A percentile compares a stretch with the other conserved stretches of the same genome.
These are phyloP conservation scores for Biscogniauxia marginata DNA, from an alignment of 2,329 filamentous ascomycete species.

Conservation along the genomic window DNA sequence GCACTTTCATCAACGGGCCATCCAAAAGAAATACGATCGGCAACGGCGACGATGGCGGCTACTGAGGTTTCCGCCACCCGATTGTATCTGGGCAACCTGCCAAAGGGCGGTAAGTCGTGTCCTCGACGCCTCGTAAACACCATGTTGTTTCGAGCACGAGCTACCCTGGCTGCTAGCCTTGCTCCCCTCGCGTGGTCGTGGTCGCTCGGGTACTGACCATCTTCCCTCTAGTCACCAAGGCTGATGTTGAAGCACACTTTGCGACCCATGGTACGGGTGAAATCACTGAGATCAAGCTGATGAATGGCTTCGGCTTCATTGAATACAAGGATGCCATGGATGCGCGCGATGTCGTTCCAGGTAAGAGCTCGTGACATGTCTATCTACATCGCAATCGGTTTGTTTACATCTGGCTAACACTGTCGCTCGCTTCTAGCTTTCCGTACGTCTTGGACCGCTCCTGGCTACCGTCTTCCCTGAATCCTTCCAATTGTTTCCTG, in stretches of 20 bases:
- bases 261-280: constrained; percentile 93
- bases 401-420: constrained; percentile 22
- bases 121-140: neutral
- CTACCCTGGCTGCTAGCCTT: constrained; percentile 9
- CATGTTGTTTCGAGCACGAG: neutral
- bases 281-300: constrained; percentile 98
- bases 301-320: constrained; percentile 99
- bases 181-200: neutral
- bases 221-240: constrained; percentile 64
- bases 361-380: too few relatives aligned
- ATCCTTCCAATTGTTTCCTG: constrained; percentile 30
- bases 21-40: neutral
- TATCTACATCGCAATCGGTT: too few relatives aligned
- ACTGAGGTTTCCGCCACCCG: constrained; percentile 83
- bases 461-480: constrained; percentile 34
- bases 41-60: constrained; percentile 25
- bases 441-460: constrained; percentile 50
- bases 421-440: constrained; percentile 48
- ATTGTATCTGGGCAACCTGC: constrained; percentile 97
- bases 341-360: constrained; percentile 95
- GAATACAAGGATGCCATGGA: constrained; percentile 99
- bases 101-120: constrained; percentile 77
- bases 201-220: constrained; percentile 13
- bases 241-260: constrained; percentile 95
- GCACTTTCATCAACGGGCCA: too few relatives aligned